Evolutionary conservation across 2,329 filamentous ascomycete genomes (phyloP).

Genomic region (Fusarium sp.): DNA sequence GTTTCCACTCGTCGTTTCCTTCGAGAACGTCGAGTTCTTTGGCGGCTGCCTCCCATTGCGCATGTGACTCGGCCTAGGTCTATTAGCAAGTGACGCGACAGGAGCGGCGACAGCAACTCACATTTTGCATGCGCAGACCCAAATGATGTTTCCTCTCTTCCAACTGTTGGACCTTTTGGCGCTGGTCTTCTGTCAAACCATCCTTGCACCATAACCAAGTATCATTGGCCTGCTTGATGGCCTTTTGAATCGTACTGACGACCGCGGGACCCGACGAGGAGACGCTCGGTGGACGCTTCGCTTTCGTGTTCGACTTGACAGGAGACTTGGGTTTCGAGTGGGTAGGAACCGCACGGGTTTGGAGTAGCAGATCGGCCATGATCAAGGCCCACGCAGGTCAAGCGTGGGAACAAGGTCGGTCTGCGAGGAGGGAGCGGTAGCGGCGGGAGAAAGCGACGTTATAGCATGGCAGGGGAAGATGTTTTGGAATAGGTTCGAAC

Average conservation of each 20-base stretch:
- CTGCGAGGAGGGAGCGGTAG: background rate
- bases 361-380: slow-evolving; percentile 45
- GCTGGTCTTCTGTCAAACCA: slow-evolving; percentile 60
- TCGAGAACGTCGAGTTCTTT: slow-evolving; percentile 80
- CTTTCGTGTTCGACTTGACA: slow-evolving; percentile 39
- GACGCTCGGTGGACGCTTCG: slow-evolving; percentile 32
- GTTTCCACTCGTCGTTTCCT: slow-evolving; percentile 83
- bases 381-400: slow-evolving; percentile 4
- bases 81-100: slow-evolving; percentile 8
- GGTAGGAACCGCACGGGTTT: slow-evolving; percentile 34
- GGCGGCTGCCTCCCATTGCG: slow-evolving; percentile 79
- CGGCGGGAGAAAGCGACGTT: background rate
- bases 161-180: slow-evolving; percentile 54
- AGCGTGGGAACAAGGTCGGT: slow-evolving; percentile 27
- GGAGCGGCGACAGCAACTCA: slow-evolving; percentile 49
- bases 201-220: slow-evolving; percentile 59
- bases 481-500: background rate
- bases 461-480: slow-evolving; percentile 28
- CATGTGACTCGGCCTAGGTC: slow-evolving; percentile 68
- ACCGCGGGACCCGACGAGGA: slow-evolving; percentile 29
- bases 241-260: slow-evolving; percentile 43
- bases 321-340: slow-evolving; percentile 33
- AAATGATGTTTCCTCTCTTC: slow-evolving; percentile 70
- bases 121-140: slow-evolving; percentile 69
- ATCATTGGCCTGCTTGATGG: slow-evolving; percentile 52